phyloP scores from a whole-genome alignment of 2,329 filamentous ascomycete genomes.

The Tolypocladium amazonense region DNA sequence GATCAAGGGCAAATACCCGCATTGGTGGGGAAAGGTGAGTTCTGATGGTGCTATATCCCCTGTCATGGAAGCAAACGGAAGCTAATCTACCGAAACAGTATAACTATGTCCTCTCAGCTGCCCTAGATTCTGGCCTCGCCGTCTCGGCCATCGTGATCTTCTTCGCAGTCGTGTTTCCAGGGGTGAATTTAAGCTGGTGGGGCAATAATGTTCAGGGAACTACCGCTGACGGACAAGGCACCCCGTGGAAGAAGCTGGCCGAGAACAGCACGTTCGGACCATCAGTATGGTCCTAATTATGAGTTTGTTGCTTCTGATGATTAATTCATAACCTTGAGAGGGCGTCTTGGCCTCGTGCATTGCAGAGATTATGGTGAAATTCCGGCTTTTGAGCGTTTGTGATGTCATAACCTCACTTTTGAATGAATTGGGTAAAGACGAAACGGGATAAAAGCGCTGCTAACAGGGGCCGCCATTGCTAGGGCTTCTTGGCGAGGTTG shows the following conservation, averaged over 20 bases:
- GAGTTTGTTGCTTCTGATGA: background rate
- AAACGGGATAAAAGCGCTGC: too few species aligned
- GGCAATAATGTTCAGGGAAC: background rate
- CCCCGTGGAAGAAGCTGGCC: background rate
- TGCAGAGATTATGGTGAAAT: background rate
- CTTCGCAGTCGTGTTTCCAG: background rate
- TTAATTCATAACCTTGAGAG: background rate
- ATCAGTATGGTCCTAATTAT: background rate
- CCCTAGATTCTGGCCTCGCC: background rate
- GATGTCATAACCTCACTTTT: too few species aligned
- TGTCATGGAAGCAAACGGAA: background rate
- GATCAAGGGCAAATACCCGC: background rate
- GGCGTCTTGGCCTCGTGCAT: background rate
- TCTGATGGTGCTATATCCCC: background rate
- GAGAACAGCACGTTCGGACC: background rate
- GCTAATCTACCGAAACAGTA: background rate
- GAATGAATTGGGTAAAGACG: too few species aligned
- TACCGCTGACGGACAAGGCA: background rate
- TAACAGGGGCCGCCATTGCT: too few species aligned
- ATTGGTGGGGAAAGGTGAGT: background rate
- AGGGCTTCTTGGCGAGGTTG: too few species aligned
- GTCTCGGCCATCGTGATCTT: background rate
- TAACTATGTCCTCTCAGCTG: background rate
- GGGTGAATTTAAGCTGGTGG: background rate
- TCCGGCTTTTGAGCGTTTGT: background rate